A percentile compares a stretch with the other conserved stretches of the same genome.
phyloP scores from a whole-genome alignment of 202 grass and related monocot species.

The Panicum virgatum region DNA sequence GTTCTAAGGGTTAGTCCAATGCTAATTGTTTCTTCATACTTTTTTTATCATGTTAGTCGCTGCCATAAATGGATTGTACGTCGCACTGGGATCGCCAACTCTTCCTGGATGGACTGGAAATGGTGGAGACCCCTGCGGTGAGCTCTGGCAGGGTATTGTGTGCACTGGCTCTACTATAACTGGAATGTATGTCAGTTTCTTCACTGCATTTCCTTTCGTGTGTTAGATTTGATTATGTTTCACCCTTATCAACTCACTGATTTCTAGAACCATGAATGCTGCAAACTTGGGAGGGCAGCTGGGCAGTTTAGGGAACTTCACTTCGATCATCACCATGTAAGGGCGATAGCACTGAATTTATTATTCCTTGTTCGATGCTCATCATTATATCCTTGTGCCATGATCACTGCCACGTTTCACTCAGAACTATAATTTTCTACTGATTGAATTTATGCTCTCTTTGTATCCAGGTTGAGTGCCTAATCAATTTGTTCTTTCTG shows the following conservation, averaged over 20 bases:
- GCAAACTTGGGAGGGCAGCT: slow-evolving; percentile 90
- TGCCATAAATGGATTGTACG: slow-evolving; percentile 85
- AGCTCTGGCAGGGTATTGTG: slow-evolving; percentile 75
- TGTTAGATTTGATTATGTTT: neutral
- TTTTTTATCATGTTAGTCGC: slow-evolving; percentile 45
- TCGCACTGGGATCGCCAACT: slow-evolving; percentile 62
- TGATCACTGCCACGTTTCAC: neutral
- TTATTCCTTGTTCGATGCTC: neutral
- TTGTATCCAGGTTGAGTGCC: neutral
- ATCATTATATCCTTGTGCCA: neutral
- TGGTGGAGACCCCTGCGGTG: slow-evolving; percentile 83
- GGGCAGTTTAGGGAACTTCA: slow-evolving; percentile 73
- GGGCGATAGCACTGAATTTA: slow-evolving; percentile 2
- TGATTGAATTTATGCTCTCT: neutral
- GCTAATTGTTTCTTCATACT: slow-evolving; percentile 18
- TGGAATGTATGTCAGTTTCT: slow-evolving; percentile 62
- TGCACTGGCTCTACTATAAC: slow-evolving; percentile 80
- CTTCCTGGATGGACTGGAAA: slow-evolving; percentile 83
- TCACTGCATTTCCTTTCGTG: slow-evolving; percentile 9
- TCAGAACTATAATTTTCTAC: neutral
- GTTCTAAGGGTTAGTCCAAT: neutral
- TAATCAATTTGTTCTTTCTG: slow-evolving; percentile 21
- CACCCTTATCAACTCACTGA: slow-evolving; percentile 24
- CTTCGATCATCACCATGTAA: slow-evolving; percentile 80
- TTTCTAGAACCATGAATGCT: slow-evolving; percentile 79